Evolutionary conservation across 306 rosid species (phyloP).

Genomic region (Cucurbita maxima): DNA sequence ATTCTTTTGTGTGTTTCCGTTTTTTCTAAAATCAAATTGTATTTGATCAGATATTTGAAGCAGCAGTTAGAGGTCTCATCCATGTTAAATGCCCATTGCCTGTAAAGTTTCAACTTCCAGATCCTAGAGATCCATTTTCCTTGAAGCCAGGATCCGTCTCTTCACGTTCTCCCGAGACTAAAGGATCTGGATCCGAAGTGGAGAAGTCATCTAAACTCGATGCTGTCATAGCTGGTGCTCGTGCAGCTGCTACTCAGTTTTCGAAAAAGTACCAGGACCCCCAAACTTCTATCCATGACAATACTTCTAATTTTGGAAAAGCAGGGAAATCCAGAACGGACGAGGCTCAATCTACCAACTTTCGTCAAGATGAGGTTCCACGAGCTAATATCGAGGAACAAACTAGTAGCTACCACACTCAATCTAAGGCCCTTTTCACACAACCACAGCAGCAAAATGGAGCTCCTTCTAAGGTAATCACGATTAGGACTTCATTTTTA

Average conservation of each 20-base stretch:
- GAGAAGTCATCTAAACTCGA: slow-evolving; percentile 44
- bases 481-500: background rate
- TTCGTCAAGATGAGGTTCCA: slow-evolving; percentile 9
- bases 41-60: slow-evolving; percentile 47
- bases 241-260: slow-evolving; percentile 73
- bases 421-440: slow-evolving; percentile 8
- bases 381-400: slow-evolving; percentile 21
- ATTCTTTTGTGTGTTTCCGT: background rate
- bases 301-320: background rate
- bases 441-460: slow-evolving; percentile 21
- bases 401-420: slow-evolving; percentile 10
- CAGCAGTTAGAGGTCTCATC: slow-evolving; percentile 67
- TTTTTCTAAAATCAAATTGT: slow-evolving; percentile 6
- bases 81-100: slow-evolving; percentile 45
- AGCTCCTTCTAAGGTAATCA: slow-evolving; percentile 37
- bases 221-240: slow-evolving; percentile 78
- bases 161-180: slow-evolving; percentile 14
- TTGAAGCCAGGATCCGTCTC: slow-evolving; percentile 57
- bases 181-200: slow-evolving; percentile 37
- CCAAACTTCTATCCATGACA: slow-evolving; percentile 8
- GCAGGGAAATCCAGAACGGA: slow-evolving; percentile 17
- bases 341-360: slow-evolving; percentile 10
- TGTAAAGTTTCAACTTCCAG: slow-evolving; percentile 65
- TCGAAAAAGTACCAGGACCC: slow-evolving; percentile 36
- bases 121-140: slow-evolving; percentile 54